Base-by-base conservation (phyloP, 805 yeast genomes). In the Wickerhamomyces strasburgensis region DNA sequence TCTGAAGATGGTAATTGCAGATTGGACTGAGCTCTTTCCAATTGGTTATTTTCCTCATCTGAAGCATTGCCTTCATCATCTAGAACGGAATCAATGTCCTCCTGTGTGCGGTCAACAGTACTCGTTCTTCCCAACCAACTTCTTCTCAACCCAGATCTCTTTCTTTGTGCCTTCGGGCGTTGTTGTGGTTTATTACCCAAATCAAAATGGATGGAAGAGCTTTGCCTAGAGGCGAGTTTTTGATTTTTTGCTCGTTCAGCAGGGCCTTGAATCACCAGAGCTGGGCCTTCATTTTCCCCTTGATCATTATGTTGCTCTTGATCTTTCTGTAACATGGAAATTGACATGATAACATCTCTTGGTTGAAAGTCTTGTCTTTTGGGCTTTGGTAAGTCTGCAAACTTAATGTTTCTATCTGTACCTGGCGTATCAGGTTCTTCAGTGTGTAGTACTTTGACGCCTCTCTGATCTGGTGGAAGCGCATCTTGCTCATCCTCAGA, bases 261-360 rank as follows among this genome's bases (percentile, higher is more conserved):
- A 1, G 98, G 96, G 1, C 93, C 80, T 42, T 72, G 72, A 30
- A 88, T 81, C 6, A 81, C 76, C 25, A 87, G 60, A 1, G 90
- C 88, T 5, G 90, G 93, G 0, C 90, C 94, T 26, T 80, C 76
- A 25, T 77, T 81, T 26, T 70, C 75, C 17, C 68, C 71, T 14
- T 58, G 67, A 17, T 60, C 64, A 21, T 51, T 44, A 5, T 47
- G 35, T 5, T 57, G 55, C 17, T 55, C 58, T 38, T 69, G 70
- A 28, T 69, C 65, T 36, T 72, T 69, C 47, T 82, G 82, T 63
- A 89, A 64, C 80, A 88, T 78, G 29, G 87, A 79, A 48, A 88
- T 82, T 4, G 96, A 87, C 65, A 81, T 70, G 56, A 70, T 81
- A 78, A 88, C 80, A 53, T 89, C 96, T 33, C 82, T 75, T 2